Percentiles rank a stretch among this genome's conserved stretches.
phyloP scores from a whole-genome alignment of 129 eudicot genomes.

The Cynara cardunculus region DNA sequence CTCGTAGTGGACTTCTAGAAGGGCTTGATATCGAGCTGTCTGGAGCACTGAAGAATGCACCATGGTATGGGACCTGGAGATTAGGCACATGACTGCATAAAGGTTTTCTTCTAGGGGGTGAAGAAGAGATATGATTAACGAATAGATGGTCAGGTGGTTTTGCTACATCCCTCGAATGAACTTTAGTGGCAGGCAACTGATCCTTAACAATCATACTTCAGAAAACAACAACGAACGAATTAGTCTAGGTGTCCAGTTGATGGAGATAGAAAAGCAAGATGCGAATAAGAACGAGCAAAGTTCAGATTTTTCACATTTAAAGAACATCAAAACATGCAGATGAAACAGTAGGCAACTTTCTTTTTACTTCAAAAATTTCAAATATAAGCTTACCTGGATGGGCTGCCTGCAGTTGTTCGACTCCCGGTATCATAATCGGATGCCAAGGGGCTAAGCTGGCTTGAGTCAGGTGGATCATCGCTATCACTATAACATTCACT shows the following conservation, averaged over 20 bases:
- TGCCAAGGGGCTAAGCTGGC: conserved; percentile 77
- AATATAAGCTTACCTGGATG: conserved; percentile 62
- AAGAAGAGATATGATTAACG: conserved; percentile 41
- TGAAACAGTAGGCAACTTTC: neutral
- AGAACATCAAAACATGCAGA: neutral
- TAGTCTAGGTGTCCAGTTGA: conserved; percentile 3
- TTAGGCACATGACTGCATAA: conserved; percentile 60
- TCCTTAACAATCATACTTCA: conserved; percentile 66
- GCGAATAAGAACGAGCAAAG: neutral
- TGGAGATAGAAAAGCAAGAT: neutral
- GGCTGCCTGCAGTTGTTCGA: conserved; percentile 77
- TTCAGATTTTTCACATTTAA: neutral
- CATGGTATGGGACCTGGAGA: conserved; percentile 60
- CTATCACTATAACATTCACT: conserved; percentile 85
- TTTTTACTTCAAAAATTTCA: neutral
- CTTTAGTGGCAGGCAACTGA: conserved; percentile 38
- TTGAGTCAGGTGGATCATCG: conserved; percentile 87
- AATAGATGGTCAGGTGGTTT: conserved; percentile 48
- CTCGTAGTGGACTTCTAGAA: conserved; percentile 90
- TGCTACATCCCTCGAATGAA: conserved; percentile 42
- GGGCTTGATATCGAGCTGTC: conserved; percentile 97
- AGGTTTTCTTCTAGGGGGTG: conserved; percentile 68
- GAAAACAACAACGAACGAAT: conserved; percentile 12
- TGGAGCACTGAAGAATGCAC: conserved; percentile 86
- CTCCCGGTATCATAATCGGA: conserved; percentile 72